phyloP scores from a whole-genome alignment of 176 grass and related monocot genomes.

The Juncus inflexus region DNA sequence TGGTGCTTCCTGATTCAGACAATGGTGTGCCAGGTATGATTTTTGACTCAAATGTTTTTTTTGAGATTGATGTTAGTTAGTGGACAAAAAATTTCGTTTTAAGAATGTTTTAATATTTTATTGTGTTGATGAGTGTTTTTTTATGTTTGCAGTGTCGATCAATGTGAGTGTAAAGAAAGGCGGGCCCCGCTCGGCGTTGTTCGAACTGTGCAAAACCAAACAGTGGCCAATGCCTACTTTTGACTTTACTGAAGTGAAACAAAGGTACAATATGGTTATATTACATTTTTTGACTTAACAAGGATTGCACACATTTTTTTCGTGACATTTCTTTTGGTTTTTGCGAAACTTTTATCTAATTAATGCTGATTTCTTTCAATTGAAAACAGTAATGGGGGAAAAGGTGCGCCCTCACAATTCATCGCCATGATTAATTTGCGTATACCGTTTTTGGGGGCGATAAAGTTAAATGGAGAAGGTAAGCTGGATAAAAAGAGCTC shows the following conservation, averaged over 20 bases:
- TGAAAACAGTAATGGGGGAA: conserved; percentile 18
- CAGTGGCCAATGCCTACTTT: conserved; percentile 79
- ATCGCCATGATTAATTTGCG: conserved; percentile 54
- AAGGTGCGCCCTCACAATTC: conserved; percentile 31
- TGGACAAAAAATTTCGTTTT: no score
- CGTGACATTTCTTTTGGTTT: background rate
- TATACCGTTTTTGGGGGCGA: conserved; percentile 44
- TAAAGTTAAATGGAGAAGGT: conserved; percentile 48
- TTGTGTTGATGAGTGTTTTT: conserved; percentile 32
- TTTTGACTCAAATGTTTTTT: background rate
- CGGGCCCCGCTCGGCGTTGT: conserved; percentile 59
- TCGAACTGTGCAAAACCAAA: conserved; percentile 61
- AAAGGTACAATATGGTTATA: conserved; percentile 37
- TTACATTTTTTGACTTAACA: no score
- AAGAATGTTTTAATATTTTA: no score
- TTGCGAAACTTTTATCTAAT: background rate
- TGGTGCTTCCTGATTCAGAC: conserved; percentile 21
- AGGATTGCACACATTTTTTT: no score
- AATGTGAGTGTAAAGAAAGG: conserved; percentile 69
- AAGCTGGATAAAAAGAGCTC: conserved; percentile 69
- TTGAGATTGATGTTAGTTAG: no score
- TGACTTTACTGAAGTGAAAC: conserved; percentile 40
- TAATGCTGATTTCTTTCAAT: no score
- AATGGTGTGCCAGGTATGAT: conserved; percentile 43
- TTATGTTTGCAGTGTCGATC: conserved; percentile 44